Conservation (phyloP, 2,329 filamentous ascomycete species). For the Aspergillus neoniger region DNA sequence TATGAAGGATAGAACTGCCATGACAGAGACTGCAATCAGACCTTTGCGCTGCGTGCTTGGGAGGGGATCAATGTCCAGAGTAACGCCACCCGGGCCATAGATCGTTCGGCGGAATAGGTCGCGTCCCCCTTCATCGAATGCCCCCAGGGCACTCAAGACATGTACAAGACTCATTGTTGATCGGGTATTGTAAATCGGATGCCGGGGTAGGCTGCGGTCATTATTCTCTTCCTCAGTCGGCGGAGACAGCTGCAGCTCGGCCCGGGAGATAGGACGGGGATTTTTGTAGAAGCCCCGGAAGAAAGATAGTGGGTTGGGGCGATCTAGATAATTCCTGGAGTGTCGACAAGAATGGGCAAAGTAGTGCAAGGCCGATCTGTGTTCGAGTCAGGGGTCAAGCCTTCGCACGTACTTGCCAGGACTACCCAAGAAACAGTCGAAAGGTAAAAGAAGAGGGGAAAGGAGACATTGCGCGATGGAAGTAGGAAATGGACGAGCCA, state of each 20-base stretch:
- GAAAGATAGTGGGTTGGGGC: not conserved
- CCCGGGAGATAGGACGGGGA: not conserved
- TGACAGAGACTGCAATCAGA: slow-evolving; percentile 50
- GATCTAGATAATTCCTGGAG: not conserved
- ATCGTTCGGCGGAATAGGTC: slow-evolving; percentile 26
- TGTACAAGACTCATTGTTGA: slow-evolving; percentile 21
- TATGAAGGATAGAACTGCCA: slow-evolving; percentile 51
- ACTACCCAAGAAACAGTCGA: not conserved
- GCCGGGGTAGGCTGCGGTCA: slow-evolving; percentile 12
- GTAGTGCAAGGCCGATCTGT: not conserved
- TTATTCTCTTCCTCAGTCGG: slow-evolving; percentile 13
- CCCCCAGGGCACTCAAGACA: slow-evolving; percentile 19
- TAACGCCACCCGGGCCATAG: slow-evolving; percentile 15
- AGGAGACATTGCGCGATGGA: slow-evolving; percentile 3
- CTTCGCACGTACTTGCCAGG: not conserved
- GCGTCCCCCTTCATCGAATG: slow-evolving; percentile 17
- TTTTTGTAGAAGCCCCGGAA: not conserved
- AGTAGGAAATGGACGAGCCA: slow-evolving; percentile 3
- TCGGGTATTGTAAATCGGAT: not conserved
- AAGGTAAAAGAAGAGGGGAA: slow-evolving; percentile 10
- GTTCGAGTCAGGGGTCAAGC: slow-evolving; percentile 6
- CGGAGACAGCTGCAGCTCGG: not conserved
- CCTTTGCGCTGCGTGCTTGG: slow-evolving; percentile 40
- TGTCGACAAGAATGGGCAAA: not conserved
- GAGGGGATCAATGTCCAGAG: slow-evolving; percentile 36